Evolutionary conservation across 1,284 basidiomycete genomes (phyloP).

Genomic region (Fomitiporia mediterranea): DNA sequence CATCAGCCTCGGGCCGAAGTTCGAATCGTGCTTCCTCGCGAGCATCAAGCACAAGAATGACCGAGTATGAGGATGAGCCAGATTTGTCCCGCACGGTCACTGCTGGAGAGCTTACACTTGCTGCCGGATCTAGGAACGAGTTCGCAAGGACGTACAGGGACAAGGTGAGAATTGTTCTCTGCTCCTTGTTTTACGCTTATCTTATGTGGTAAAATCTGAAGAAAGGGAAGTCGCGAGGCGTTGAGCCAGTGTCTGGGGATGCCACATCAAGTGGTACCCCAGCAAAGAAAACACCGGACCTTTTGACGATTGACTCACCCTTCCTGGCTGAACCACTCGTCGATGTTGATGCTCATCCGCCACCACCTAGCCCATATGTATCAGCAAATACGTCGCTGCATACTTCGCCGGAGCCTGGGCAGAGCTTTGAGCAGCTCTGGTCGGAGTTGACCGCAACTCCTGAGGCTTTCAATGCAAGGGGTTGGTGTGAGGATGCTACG

Average conservation of each 20-base stretch:
- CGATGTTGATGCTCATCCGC: neutral
- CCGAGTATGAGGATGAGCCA: slow-evolving; percentile 18
- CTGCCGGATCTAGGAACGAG: slow-evolving; percentile 32
- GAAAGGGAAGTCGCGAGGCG: neutral
- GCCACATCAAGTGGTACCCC: neutral
- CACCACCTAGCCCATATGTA: slow-evolving; percentile 6
- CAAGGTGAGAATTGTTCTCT: slow-evolving; percentile 2
- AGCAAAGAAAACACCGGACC: slow-evolving; percentile 40
- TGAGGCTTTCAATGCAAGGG: slow-evolving; percentile 38
- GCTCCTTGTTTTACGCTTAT: neutral
- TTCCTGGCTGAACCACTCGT: slow-evolving; percentile 46
- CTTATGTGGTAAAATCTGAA: neutral
- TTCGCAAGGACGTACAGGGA: neutral
- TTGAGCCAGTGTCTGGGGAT: neutral
- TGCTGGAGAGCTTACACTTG: slow-evolving; percentile 54
- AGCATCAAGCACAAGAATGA: slow-evolving; percentile 23
- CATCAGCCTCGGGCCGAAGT: slow-evolving; percentile 14
- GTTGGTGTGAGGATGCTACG: slow-evolving; percentile 59
- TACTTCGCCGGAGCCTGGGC: slow-evolving; percentile 13
- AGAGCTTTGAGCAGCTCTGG: slow-evolving; percentile 13
- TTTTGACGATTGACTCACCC: slow-evolving; percentile 67
- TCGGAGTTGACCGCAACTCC: neutral
- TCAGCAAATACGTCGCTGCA: slow-evolving; percentile 13
- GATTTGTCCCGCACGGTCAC: slow-evolving; percentile 42
- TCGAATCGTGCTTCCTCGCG: slow-evolving; percentile 26